Percentiles rank a stretch among this genome's conserved stretches.
phyloP scores from a whole-genome alignment of 345 rosid species.

The Euphorbia tirucalli region DNA sequence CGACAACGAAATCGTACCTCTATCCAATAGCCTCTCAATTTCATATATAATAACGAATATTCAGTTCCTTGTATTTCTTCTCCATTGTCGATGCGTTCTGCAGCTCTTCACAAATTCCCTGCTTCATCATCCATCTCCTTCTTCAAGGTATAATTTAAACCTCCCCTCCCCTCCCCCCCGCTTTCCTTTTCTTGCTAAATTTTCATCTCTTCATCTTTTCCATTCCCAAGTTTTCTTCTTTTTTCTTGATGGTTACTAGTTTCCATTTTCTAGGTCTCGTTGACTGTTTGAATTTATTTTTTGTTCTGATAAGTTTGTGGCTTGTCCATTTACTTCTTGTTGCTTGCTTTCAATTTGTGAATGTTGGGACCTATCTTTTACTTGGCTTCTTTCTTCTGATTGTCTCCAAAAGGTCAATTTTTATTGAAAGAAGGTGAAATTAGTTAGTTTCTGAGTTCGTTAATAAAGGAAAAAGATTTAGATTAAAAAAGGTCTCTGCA shows the following conservation, averaged over 20 bases:
- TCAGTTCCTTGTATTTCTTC: no score
- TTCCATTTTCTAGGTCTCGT: not conserved
- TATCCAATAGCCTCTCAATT: not conserved
- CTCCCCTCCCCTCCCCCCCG: no score
- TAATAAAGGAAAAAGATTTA: not conserved
- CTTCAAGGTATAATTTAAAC: not conserved
- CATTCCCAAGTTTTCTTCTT: conserved; percentile 1
- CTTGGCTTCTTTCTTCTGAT: no score
- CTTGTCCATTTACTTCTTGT: not conserved
- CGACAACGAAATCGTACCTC: not conserved
- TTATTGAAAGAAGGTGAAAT: no score
- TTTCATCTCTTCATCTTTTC: no score
- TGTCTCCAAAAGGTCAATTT: no score
- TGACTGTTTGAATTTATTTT: not conserved
- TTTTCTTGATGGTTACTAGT: not conserved
- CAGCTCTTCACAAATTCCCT: conserved; percentile 3
- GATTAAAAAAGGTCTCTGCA: no score
- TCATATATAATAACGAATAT: no score
- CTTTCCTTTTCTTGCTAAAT: not conserved
- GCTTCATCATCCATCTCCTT: not conserved
- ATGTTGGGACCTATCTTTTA: no score
- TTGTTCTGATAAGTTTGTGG: no score
- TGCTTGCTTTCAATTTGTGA: not conserved
- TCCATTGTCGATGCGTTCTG: conserved; percentile 5
- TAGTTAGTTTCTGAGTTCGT: no score